These are phyloP conservation scores for Kockiozyma suomiensis DNA, from an alignment of 805 yeast genomes.

Conservation along the genomic window DNA sequence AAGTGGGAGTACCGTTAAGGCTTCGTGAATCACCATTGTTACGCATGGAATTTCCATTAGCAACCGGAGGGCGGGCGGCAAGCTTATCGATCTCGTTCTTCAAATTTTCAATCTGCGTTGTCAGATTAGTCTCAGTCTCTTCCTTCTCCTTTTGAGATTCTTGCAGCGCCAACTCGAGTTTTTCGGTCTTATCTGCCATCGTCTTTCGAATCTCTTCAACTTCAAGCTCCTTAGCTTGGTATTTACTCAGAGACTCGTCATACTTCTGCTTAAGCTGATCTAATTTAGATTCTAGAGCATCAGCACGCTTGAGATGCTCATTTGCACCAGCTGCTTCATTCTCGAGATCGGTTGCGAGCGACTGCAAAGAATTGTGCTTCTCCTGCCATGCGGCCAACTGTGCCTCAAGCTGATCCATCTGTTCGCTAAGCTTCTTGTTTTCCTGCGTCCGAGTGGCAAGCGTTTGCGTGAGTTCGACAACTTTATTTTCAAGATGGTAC, in stretches of 20 bases:
- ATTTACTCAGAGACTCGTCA: slow-evolving; percentile 35
- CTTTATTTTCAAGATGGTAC: slow-evolving; percentile 92
- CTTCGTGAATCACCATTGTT: slow-evolving; percentile 31
- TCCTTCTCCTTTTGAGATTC: slow-evolving; percentile 26
- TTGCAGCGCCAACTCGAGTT: slow-evolving; percentile 23
- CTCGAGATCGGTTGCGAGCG: slow-evolving; percentile 37
- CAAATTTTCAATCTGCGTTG: slow-evolving; percentile 36
- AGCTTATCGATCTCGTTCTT: slow-evolving; percentile 40
- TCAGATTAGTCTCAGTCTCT: slow-evolving; percentile 31
- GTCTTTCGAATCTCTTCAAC: slow-evolving; percentile 16
- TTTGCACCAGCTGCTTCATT: slow-evolving; percentile 34
- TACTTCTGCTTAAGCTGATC: slow-evolving; percentile 37
- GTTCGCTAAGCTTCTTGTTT: slow-evolving; percentile 68
- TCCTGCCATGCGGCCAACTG: slow-evolving; percentile 40
- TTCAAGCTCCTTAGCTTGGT: slow-evolving; percentile 28
- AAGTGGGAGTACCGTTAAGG: slow-evolving; percentile 25
- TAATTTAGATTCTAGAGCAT: slow-evolving; percentile 26
- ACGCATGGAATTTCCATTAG: neutral
- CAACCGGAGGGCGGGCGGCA: slow-evolving; percentile 45
- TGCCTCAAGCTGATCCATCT: slow-evolving; percentile 51
- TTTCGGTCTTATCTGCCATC: slow-evolving; percentile 18
- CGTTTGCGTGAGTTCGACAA: slow-evolving; percentile 89
- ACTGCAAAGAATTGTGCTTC: slow-evolving; percentile 38
- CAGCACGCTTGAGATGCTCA: slow-evolving; percentile 27
- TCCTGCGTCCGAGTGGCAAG: slow-evolving; percentile 79